Conservation (phyloP, 768 basidiomycete species). For the Hirschioporus abietinus region DNA sequence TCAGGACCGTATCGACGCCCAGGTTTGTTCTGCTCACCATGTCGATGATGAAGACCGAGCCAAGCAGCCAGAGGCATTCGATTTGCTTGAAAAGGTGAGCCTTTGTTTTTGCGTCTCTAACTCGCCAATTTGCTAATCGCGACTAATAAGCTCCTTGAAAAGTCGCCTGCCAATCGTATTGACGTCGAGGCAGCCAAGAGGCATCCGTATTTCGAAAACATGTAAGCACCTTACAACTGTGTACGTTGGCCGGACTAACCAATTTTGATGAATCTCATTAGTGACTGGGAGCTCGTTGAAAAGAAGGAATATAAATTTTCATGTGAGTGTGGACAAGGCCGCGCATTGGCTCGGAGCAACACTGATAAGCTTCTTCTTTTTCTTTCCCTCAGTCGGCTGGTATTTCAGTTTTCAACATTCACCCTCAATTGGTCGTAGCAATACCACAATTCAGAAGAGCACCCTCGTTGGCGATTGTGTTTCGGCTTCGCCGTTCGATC, state of each 20-base stretch:
- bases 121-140: not conserved
- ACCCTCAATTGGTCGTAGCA: too few relatives aligned
- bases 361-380: too few relatives aligned
- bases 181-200: not conserved
- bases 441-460: not conserved
- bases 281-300: not conserved
- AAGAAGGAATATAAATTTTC: not conserved
- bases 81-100: not conserved
- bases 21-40: not conserved
- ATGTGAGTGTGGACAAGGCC: not conserved
- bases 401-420: not conserved
- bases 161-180: not conserved
- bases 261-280: not conserved
- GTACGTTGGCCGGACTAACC: not conserved
- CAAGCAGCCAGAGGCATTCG: not conserved
- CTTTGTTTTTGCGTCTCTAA: not conserved
- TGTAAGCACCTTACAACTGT: not conserved
- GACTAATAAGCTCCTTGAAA: not conserved
- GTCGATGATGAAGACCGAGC: not conserved
- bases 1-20: not conserved
- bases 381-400: not conserved
- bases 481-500: not conserved
- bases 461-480: not conserved
- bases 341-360: too few relatives aligned
- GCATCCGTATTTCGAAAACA: not conserved